Conservation (phyloP, 1,284 basidiomycete species). For the Gymnopus androsaceus region DNA sequence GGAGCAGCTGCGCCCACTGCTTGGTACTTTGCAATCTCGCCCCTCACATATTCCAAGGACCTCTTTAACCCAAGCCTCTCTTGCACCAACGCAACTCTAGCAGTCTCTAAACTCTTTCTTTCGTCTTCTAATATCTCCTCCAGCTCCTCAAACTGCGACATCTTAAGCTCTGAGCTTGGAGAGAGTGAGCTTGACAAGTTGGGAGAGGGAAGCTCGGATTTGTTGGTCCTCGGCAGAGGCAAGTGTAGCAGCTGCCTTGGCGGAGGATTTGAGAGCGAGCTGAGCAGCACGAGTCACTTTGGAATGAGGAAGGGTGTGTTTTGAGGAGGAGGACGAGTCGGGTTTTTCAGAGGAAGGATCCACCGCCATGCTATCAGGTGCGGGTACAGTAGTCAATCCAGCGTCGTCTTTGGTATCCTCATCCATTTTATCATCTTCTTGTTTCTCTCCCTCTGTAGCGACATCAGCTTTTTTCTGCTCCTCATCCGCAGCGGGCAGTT, state of each 20-base stretch:
- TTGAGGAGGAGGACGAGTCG: slow-evolving; percentile 8
- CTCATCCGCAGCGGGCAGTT: slow-evolving; percentile 32
- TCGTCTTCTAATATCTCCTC: slow-evolving; percentile 90
- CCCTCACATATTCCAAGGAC: slow-evolving; percentile 63
- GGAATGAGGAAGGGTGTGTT: slow-evolving; percentile 61
- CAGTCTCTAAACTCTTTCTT: slow-evolving; percentile 70
- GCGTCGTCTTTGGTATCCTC: slow-evolving; percentile 15
- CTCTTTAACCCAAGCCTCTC: slow-evolving; percentile 68
- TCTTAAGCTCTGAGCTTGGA: slow-evolving; percentile 94
- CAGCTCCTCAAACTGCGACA: slow-evolving; percentile 88
- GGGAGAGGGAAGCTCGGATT: slow-evolving; percentile 79
- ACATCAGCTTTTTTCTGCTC: slow-evolving; percentile 33
- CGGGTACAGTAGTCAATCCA: slow-evolving; percentile 18
- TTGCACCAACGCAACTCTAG: slow-evolving; percentile 64
- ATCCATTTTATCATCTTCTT: slow-evolving; percentile 28
- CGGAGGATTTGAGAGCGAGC: slow-evolving; percentile 87
- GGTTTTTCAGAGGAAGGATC: slow-evolving; percentile 38
- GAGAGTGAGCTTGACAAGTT: slow-evolving; percentile 89
- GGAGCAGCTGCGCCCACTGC: slow-evolving; percentile 3
- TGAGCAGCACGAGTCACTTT: slow-evolving; percentile 80
- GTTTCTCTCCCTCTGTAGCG: slow-evolving; percentile 22
- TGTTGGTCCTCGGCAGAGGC: slow-evolving; percentile 86
- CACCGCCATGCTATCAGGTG: slow-evolving; percentile 43
- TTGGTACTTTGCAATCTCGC: slow-evolving; percentile 54
- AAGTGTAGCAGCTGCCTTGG: slow-evolving; percentile 82